Evolutionary conservation across 2,329 filamentous ascomycete species (phyloP).

Genomic region (Cladosporium sp.): DNA sequence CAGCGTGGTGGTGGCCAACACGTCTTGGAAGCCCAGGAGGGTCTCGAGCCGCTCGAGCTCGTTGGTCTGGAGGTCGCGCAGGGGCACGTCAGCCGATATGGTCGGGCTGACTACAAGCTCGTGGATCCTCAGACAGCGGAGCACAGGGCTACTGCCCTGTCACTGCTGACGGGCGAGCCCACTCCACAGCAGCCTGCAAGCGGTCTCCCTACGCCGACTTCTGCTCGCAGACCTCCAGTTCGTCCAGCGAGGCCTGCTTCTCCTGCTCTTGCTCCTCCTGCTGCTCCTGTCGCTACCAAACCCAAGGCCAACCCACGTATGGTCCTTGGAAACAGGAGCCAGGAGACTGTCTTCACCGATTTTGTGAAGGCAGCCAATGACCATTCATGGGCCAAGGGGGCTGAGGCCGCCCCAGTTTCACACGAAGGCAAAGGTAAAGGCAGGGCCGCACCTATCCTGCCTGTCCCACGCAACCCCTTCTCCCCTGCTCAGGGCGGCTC

Average conservation of each 20-base stretch:
- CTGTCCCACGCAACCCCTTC: not conserved
- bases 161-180: not conserved
- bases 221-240: too few relatives aligned
- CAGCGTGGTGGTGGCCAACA: not conserved
- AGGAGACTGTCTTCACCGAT: not conserved
- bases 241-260: not conserved
- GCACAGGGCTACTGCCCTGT: not conserved
- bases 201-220: not conserved
- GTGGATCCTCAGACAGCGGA: too few relatives aligned
- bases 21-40: not conserved
- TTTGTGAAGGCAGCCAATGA: not conserved
- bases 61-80: not conserved
- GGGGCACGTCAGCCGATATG: not conserved
- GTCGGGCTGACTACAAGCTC: not conserved
- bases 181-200: not conserved
- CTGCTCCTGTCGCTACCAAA: not conserved
- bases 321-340: not conserved
- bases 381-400: not conserved
- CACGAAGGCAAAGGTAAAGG: not conserved
- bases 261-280: not conserved
- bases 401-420: not conserved
- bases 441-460: not conserved
- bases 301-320: not conserved
- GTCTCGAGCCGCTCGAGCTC: not conserved
- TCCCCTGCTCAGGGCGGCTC: too few relatives aligned